Evolutionary conservation across 345 rosid genomes (phyloP), one percentile per base, ranked within the genome.

Genomic region (Corymbia maculata): DNA sequence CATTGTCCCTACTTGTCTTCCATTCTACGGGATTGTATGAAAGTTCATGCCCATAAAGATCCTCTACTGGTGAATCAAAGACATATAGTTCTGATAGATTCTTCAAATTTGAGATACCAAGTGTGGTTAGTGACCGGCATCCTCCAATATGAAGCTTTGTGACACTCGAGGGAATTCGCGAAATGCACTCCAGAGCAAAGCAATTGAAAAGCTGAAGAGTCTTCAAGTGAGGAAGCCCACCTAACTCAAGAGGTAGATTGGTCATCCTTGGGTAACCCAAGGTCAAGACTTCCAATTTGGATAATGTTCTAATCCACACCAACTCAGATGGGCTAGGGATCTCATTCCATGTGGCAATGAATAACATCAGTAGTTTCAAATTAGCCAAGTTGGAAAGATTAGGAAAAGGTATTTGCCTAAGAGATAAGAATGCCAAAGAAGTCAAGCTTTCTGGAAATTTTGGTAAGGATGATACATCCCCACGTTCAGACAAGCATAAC

Each of bases 401-500:
- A 2, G 4, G 28, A 53, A 16, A 0, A 6, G 1, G 7, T 9
- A 0, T 32, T 9, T 0, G 26, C 4, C 0, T 2, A 5, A 0
- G 1, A 70, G 0, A 0, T 2, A 17, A 0, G 82, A 70, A 2
- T 9, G 47, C 26, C 13, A 70, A 4, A 36, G 82, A 70, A 70
- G 24, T 70, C 22, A 70, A 70, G 47, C 82, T 36, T 70, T 70
- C 7, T 70, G 82, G 82, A 70, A 70, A 47, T 13, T 36, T 36
- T 36, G 82, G 82, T n/a, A n/a, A n/a, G n/a, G n/a, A n/a, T n/a
- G n/a, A n/a, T n/a, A n/a, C n/a, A n/a, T n/a, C n/a, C n/a, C n/a
- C n/a, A n/a, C n/a, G n/a, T n/a, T n/a, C n/a, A n/a, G 3, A 70
- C 24, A 24, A 42, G 32, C 3, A 1, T 44, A 52, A 42, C 61